Conservation (phyloP, 1,139 yeast genomes). For the Kodamaea fungicola region DNA sequence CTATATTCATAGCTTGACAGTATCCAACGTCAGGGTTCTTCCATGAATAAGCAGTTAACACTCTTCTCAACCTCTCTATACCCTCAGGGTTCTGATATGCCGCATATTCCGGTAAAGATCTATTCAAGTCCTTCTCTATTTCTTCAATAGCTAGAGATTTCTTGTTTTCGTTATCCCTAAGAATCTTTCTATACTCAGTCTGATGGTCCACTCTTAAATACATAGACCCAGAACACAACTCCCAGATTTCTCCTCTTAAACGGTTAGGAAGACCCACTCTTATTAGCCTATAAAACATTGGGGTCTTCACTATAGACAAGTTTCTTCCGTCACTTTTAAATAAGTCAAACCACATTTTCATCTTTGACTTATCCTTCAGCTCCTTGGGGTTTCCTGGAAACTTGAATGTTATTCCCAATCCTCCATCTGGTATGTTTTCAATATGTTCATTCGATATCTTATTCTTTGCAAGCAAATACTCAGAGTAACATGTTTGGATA, state of each 20-base stretch:
- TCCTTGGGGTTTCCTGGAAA: constrained; percentile 88
- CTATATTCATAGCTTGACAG: constrained; percentile 99
- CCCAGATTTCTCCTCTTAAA: constrained; percentile 96
- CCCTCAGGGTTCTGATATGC: constrained; percentile 90
- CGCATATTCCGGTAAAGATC: constrained; percentile 93
- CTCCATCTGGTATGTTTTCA: constrained; percentile 69
- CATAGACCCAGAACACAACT: constrained; percentile 83
- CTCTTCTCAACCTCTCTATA: constrained; percentile 77
- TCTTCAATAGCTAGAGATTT: constrained; percentile 87
- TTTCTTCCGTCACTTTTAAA: constrained; percentile 83
- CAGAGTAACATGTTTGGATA: constrained; percentile 76
- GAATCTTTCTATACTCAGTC: constrained; percentile 54
- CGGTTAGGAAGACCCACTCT: constrained; percentile 92
- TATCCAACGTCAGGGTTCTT: constrained; percentile 96
- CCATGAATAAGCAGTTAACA: constrained; percentile 93
- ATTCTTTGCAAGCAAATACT: constrained; percentile 69
- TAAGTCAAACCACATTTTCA: constrained; percentile 92
- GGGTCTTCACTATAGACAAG: constrained; percentile 68
- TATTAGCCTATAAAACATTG: constrained; percentile 74
- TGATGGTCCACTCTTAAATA: constrained; percentile 64
- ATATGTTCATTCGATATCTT: constrained; percentile 42
- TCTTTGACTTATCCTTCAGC: constrained; percentile 75
- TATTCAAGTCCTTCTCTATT: constrained; percentile 90
- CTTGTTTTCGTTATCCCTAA: constrained; percentile 56
- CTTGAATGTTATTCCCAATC: constrained; percentile 75